Conservation (phyloP, 2,329 filamentous ascomycete species). For the Alternaria consortialis region DNA sequence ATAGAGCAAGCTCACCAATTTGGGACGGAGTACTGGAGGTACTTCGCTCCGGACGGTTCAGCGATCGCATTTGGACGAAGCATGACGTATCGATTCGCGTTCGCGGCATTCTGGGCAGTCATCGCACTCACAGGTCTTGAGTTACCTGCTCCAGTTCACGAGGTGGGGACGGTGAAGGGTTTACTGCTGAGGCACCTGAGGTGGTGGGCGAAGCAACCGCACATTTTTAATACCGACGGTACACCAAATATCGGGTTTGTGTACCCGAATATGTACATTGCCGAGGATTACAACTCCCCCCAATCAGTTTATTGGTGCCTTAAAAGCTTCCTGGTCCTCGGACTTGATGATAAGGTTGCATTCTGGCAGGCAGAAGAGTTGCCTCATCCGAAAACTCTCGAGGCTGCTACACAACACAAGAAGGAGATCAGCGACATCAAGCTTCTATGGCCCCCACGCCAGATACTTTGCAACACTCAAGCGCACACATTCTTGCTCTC, state of each 20-base stretch:
- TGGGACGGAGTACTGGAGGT: constrained; percentile 56
- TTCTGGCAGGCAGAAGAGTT: constrained; percentile 60
- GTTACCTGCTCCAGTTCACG: constrained; percentile 50
- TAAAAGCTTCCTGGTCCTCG: constrained; percentile 59
- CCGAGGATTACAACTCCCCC: constrained; percentile 66
- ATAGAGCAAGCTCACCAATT: constrained; percentile 54
- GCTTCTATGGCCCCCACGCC: constrained; percentile 48
- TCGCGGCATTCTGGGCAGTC: constrained; percentile 60
- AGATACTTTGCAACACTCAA: constrained; percentile 56
- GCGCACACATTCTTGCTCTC: constrained; percentile 45
- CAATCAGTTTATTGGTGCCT: constrained; percentile 65
- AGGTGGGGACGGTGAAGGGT: constrained; percentile 57
- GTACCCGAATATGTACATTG: constrained; percentile 63
- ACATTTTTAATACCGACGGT: constrained; percentile 61
- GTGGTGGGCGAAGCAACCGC: constrained; percentile 57
- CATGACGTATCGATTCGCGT: constrained; percentile 62
- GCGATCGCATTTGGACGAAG: constrained; percentile 63
- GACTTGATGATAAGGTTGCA: constrained; percentile 44
- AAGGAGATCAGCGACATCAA: neutral
- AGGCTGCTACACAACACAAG: constrained; percentile 39
- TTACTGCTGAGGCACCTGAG: constrained; percentile 60
- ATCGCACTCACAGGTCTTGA: constrained; percentile 55
- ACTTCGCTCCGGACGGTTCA: constrained; percentile 60
- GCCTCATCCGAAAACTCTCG: neutral
- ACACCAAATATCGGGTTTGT: constrained; percentile 60